phyloP scores from a whole-genome alignment of 305 asterid genomes.

The Fraxinus velutina region DNA sequence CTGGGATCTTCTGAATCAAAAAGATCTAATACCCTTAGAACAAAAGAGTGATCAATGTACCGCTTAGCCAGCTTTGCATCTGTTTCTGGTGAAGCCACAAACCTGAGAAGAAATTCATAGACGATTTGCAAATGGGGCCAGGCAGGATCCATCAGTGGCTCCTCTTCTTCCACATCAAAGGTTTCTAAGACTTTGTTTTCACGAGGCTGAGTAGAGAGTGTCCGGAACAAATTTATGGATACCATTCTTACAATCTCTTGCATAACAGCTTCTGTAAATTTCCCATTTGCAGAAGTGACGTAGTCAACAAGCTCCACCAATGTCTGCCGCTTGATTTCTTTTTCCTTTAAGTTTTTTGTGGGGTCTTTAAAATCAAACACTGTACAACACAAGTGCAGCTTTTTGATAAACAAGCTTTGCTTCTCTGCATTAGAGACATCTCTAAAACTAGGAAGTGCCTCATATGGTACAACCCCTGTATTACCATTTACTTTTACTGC shows the following conservation, averaged over 20 bases:
- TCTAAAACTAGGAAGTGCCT: slow-evolving; percentile 59
- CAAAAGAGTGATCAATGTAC: slow-evolving; percentile 59
- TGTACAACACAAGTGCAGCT: slow-evolving; percentile 50
- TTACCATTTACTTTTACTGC: slow-evolving; percentile 44
- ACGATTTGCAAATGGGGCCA: slow-evolving; percentile 77
- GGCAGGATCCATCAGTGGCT: slow-evolving; percentile 59
- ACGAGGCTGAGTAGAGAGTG: slow-evolving; percentile 51
- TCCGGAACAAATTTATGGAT: slow-evolving; percentile 54
- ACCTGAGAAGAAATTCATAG: slow-evolving; percentile 59
- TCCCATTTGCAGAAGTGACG: slow-evolving; percentile 49
- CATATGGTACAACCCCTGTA: slow-evolving; percentile 36
- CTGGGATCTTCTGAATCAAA: slow-evolving; percentile 70
- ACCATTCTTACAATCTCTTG: slow-evolving; percentile 60
- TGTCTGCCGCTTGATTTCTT: slow-evolving; percentile 64
- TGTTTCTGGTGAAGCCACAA: slow-evolving; percentile 66
- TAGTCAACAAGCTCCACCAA: slow-evolving; percentile 65
- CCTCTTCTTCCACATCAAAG: slow-evolving; percentile 67
- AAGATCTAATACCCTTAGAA: slow-evolving; percentile 51
- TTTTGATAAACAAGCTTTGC: slow-evolving; percentile 52
- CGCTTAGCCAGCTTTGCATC: slow-evolving; percentile 67
- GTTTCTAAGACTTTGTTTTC: slow-evolving; percentile 58
- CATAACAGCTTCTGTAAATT: slow-evolving; percentile 52
- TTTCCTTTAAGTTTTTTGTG: slow-evolving; percentile 55
- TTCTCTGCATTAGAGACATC: slow-evolving; percentile 63
- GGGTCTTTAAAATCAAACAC: slow-evolving; percentile 63